These are phyloP conservation scores for Dioszegia hungarica DNA, from an alignment of 768 basidiomycete genomes.

Conservation along the genomic window DNA sequence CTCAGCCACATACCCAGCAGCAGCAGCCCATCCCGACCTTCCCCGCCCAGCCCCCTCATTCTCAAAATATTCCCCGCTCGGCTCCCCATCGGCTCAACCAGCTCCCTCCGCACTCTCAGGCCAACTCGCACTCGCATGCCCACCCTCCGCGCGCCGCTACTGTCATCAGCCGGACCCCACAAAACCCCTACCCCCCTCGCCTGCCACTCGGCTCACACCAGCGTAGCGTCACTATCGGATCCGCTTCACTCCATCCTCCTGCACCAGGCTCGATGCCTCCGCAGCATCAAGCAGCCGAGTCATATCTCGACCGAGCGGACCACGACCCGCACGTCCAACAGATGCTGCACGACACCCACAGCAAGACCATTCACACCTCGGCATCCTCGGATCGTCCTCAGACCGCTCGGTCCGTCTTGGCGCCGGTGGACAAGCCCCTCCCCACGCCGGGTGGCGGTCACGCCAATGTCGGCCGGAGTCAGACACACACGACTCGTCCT, in stretches of 20 bases:
- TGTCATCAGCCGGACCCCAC: slow-evolving; percentile 4
- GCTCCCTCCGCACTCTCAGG: slow-evolving; percentile 6
- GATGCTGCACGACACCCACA: slow-evolving; percentile 33
- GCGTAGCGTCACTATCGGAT: background rate
- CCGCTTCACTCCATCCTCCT: slow-evolving; percentile 3
- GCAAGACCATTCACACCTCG: slow-evolving; percentile 38
- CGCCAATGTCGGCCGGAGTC: background rate
- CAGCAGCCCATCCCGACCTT: background rate
- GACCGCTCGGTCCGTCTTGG: slow-evolving; percentile 4
- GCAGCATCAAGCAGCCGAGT: slow-evolving; percentile 33
- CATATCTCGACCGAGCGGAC: slow-evolving; percentile 62
- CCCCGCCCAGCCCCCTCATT: slow-evolving; percentile 8
- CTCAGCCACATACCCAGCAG: background rate
- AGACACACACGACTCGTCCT: slow-evolving; percentile 10
- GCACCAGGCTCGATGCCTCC: slow-evolving; percentile 10
- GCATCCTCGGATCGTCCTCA: slow-evolving; percentile 8
- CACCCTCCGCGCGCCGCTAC: background rate
- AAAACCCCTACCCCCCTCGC: background rate
- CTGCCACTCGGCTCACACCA: background rate
- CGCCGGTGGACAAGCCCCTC: slow-evolving; percentile 37
- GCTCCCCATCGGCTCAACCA: slow-evolving; percentile 4
- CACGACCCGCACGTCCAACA: slow-evolving; percentile 80
- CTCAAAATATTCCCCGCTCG: background rate
- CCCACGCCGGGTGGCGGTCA: slow-evolving; percentile 20
- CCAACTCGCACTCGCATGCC: background rate